Base-by-base conservation (phyloP, 805 yeast genomes). In the Metschnikowia sp. region DNA sequence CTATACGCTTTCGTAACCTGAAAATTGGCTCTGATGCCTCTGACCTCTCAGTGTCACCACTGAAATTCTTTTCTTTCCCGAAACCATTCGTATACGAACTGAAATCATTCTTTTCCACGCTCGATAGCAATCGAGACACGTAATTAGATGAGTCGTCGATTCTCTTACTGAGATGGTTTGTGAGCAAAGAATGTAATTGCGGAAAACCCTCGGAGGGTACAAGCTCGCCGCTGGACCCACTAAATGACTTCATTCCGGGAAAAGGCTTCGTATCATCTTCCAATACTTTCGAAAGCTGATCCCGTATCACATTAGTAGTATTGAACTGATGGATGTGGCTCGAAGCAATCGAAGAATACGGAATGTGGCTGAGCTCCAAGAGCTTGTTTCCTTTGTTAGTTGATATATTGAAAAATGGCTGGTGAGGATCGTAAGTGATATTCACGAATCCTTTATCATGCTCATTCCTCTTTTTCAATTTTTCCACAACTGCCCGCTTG, bases 401-500 rank as follows among this genome's bases (percentile, higher is more conserved):
- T 7, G 83, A 76, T 44, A 88, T 77, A 52, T 87, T 82, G 63
- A 88, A 84, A 47, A 78, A 82, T 11, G 97, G 97, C 60, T 84
- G 86, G 60, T 80, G 81, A 12, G 94, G 85, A 68, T 87, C 91
- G 68, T 90, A 96, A 3, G 97, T 87, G 44, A 86, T 74, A 60
- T 94, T 94, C 54, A 86, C 79, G 80, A 84, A 91, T 0, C 86
- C 88, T 52, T 76, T 77, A 59, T 86, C 91, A 79, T 52, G 83
- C 77, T 54, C 81, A 47, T 82, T 80, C 37, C 95, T 73, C 52
- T 86, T 84, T 42, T 80, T 81, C 65, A 92, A 75, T 63, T 88
- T 87, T 56, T 88, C 96, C 52, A 83, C 80, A 41, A 94, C 96
- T n/a, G 88, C 95, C 47, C 83, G 79, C 52, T 83, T 83, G 51